phyloP scores from a whole-genome alignment of 345 rosid species.

The Gossypium herbaceum region DNA sequence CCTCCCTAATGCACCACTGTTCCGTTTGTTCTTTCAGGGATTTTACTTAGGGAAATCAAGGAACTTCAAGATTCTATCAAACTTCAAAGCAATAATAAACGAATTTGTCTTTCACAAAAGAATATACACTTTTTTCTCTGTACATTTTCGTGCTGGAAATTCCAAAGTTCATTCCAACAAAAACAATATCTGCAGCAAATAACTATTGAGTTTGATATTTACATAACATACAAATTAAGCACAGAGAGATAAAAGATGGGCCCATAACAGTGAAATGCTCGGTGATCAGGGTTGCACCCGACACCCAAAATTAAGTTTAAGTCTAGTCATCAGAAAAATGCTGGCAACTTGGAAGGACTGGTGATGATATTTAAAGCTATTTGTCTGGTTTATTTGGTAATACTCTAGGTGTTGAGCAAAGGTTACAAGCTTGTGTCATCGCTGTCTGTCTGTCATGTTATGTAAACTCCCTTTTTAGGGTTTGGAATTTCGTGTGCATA shows the following conservation, averaged over 20 bases:
- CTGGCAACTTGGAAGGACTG: background rate
- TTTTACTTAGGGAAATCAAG: background rate
- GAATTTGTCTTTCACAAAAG: background rate
- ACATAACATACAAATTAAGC: background rate
- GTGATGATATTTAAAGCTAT: background rate
- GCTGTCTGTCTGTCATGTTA: conserved; percentile 5
- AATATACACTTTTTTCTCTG: background rate
- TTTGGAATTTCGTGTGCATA: conserved; percentile 19
- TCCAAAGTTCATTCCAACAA: background rate
- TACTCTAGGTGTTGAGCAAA: background rate
- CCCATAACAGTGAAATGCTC: conserved; percentile 10
- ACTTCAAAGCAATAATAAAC: background rate
- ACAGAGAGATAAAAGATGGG: background rate
- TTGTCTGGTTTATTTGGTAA: background rate
- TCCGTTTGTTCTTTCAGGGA: background rate
- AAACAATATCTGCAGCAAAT: background rate
- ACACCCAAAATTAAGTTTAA: background rate
- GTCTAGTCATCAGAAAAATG: background rate
- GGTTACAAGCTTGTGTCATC: conserved; percentile 15
- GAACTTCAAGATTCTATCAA: background rate
- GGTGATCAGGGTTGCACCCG: conserved; percentile 14
- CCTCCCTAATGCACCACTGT: background rate
- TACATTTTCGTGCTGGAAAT: background rate
- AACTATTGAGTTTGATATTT: background rate
- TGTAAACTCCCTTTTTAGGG: conserved; percentile 6